Evolutionary conservation across 208 protist genomes (phyloP).

Genomic region (Trypanosoma melophagium): DNA sequence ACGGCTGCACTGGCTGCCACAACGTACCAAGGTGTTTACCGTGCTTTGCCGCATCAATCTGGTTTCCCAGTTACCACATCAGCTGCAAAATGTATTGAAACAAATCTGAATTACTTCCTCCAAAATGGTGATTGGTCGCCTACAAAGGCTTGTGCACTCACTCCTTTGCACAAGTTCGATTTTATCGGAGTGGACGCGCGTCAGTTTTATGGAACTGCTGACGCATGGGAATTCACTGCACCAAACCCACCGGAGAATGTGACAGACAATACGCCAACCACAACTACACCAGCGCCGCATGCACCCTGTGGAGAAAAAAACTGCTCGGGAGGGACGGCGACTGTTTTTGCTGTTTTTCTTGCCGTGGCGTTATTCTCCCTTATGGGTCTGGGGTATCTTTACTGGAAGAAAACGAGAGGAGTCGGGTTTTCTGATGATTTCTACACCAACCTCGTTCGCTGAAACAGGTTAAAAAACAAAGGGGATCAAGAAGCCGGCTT

Average conservation of each 20-base stretch:
- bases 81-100: constrained; percentile 36
- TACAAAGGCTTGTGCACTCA: constrained; percentile 20
- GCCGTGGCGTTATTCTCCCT: neutral
- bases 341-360: constrained; percentile 15
- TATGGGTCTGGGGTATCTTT: neutral
- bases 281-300: neutral
- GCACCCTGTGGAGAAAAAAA: neutral
- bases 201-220: constrained; percentile 36
- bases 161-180: constrained; percentile 27
- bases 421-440: constrained; percentile 44
- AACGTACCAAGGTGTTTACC: constrained; percentile 22
- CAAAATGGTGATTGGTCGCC: constrained; percentile 26
- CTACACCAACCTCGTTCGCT: constrained; percentile 45
- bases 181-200: constrained; percentile 35
- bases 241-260: constrained; percentile 39
- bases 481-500: neutral
- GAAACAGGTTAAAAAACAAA: neutral
- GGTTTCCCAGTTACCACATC: constrained; percentile 16
- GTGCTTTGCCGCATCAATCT: constrained; percentile 30
- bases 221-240: constrained; percentile 58
- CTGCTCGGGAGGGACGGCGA: neutral
- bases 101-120: constrained; percentile 35
- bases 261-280: constrained; percentile 1
- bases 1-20: constrained; percentile 22
- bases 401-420: constrained; percentile 8